Conservation (phyloP, 2,329 filamentous ascomycete species). For the Aspergillus sergii region DNA sequence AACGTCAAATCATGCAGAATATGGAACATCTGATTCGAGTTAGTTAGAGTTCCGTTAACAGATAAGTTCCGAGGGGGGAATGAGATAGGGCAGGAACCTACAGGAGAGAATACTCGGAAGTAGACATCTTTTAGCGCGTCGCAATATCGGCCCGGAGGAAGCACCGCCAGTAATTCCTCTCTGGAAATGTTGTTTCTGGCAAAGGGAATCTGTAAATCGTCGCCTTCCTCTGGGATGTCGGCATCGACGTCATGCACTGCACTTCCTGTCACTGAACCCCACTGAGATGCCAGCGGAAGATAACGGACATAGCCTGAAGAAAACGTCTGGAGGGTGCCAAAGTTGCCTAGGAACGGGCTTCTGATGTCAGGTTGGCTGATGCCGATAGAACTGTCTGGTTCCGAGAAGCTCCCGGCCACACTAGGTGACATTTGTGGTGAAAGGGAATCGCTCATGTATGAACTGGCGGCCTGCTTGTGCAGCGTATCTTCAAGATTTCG, state of each 20-base stretch:
- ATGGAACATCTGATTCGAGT: slow-evolving; percentile 37
- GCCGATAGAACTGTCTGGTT: slow-evolving; percentile 24
- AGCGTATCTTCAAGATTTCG: slow-evolving; percentile 40
- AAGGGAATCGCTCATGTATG: slow-evolving; percentile 22
- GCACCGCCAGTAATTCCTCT: slow-evolving; percentile 32
- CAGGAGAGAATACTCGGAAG: slow-evolving; percentile 43
- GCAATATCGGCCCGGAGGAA: slow-evolving; percentile 41
- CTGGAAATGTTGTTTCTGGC: slow-evolving; percentile 29
- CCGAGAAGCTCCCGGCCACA: slow-evolving; percentile 30
- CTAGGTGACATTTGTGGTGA: slow-evolving; percentile 33
- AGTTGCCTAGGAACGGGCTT: slow-evolving; percentile 26
- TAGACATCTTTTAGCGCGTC: slow-evolving; percentile 40
- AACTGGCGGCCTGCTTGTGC: slow-evolving; percentile 34
- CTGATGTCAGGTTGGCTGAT: slow-evolving; percentile 23
- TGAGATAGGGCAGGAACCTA: slow-evolving; percentile 22
- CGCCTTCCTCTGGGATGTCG: slow-evolving; percentile 33
- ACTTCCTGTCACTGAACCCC: slow-evolving; percentile 32
- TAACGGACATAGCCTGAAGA: slow-evolving; percentile 41
- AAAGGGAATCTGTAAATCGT: slow-evolving; percentile 38
- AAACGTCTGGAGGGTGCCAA: slow-evolving; percentile 35
- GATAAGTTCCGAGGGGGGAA: background rate
- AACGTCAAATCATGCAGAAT: slow-evolving; percentile 47
- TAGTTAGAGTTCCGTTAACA: background rate
- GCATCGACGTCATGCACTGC: slow-evolving; percentile 29
- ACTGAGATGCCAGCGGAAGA: slow-evolving; percentile 35